phyloP scores from a whole-genome alignment of 2,329 filamentous ascomycete genomes.

The Botrytis deweyae region DNA sequence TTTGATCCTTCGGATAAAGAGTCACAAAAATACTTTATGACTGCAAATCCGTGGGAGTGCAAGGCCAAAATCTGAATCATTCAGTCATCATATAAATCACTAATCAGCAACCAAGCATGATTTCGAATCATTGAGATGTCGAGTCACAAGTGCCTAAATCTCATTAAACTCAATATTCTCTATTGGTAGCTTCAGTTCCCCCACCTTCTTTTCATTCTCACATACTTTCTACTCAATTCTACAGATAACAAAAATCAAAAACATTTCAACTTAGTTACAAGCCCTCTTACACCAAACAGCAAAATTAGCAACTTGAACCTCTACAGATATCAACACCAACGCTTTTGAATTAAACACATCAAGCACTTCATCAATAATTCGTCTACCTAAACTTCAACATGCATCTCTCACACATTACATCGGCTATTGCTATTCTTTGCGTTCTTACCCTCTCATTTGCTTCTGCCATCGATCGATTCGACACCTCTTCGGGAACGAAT shows the following conservation, averaged over 20 bases:
- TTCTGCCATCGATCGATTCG: not conserved
- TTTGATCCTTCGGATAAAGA: too few species aligned
- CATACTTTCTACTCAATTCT: not conserved
- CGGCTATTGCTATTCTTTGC: not conserved
- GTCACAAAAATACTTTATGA: not conserved
- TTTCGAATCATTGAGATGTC: not conserved
- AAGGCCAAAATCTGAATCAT: not conserved
- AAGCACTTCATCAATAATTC: not conserved
- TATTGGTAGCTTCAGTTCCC: not conserved
- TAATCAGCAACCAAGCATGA: not conserved
- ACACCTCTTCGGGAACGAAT: too few species aligned
- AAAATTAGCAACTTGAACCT: not conserved
- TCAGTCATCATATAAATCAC: not conserved
- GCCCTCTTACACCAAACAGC: accelerated
- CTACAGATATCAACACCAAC: not conserved
- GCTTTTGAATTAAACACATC: not conserved
- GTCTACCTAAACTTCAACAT: not conserved
- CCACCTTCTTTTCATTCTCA: not conserved
- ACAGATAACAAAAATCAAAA: not conserved
- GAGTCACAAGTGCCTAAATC: not conserved
- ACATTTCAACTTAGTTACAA: not conserved
- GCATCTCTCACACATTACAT: not conserved
- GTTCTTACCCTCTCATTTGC: not conserved
- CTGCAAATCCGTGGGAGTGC: not conserved
- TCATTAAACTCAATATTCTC: too few species aligned